Conservation (phyloP, 2,329 filamentous ascomycete species). For the Pseudonectria foliicola region DNA sequence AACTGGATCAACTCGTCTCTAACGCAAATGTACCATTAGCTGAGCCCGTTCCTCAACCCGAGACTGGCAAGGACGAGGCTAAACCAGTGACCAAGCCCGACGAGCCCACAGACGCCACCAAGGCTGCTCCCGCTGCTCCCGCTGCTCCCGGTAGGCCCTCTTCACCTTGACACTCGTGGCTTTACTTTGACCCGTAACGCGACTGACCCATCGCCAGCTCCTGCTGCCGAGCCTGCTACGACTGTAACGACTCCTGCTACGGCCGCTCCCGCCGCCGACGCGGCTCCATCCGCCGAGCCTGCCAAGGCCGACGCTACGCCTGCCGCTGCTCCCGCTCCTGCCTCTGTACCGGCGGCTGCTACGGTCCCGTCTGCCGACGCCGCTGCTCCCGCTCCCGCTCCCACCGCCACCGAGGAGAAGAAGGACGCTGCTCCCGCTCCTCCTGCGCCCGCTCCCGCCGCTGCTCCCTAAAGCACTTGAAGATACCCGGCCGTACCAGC, state of each 20-base stretch:
- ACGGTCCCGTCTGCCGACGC: conserved; percentile 9
- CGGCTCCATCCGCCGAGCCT: conserved; percentile 13
- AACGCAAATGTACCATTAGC: conserved; percentile 11
- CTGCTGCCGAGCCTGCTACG: conserved; percentile 21
- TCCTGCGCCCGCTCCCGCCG: conserved; percentile 14
- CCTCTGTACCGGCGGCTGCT: conserved; percentile 14
- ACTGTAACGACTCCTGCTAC: conserved; percentile 13
- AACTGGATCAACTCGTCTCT: conserved; percentile 5
- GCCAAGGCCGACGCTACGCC: conserved; percentile 14
- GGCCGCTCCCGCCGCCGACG: conserved; percentile 16
- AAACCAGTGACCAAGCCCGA: conserved; percentile 20
- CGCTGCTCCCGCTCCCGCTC: conserved; percentile 12
- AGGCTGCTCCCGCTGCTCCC: conserved; percentile 17
- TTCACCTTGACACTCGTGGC: too few relatives aligned
- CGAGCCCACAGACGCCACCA: conserved; percentile 22
- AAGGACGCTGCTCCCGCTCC: conserved; percentile 15
- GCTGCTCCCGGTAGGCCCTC: conserved; percentile 15
- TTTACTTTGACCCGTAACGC: too few relatives aligned
- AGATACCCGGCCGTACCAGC: conserved; percentile 5
- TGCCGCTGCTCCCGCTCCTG: conserved; percentile 13
- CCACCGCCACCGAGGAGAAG: conserved; percentile 21
- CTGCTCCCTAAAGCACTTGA: conserved; percentile 15
- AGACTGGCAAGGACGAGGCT: conserved; percentile 20
- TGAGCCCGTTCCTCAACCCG: conserved; percentile 18
- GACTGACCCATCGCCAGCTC: conserved; percentile 10